Evolutionary conservation across 73 alveolate species (phyloP).

Genomic region (Paraurostyla sp.): DNA sequence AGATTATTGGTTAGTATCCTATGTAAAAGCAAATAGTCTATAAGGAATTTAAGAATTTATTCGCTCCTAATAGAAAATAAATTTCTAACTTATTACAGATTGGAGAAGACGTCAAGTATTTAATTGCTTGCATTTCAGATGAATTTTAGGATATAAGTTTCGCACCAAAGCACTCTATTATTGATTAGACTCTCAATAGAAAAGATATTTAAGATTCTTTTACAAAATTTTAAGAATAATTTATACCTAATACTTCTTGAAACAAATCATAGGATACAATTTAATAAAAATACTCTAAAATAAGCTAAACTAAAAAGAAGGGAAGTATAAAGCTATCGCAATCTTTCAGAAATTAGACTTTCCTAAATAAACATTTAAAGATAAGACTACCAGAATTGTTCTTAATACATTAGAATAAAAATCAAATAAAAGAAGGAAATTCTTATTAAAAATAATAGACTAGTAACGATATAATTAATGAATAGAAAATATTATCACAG

Average conservation of each 20-base stretch:
- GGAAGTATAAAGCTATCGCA: background rate
- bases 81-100: background rate
- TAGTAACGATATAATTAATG: background rate
- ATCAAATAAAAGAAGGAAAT: background rate
- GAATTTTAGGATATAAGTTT: background rate
- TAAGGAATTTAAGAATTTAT: background rate
- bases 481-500: background rate
- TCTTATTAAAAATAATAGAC: background rate
- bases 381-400: background rate
- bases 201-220: background rate
- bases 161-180: background rate
- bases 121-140: background rate
- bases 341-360: background rate
- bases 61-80: background rate
- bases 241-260: no score
- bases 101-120: background rate
- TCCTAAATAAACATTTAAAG: background rate
- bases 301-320: background rate
- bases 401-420: background rate
- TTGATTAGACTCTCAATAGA: background rate
- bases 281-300: background rate
- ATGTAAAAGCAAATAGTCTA: background rate
- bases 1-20: background rate
- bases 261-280: background rate
- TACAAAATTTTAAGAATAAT: background rate